phyloP scores from a whole-genome alignment of 75 land plant genomes.

The Pinus albicaulis region DNA sequence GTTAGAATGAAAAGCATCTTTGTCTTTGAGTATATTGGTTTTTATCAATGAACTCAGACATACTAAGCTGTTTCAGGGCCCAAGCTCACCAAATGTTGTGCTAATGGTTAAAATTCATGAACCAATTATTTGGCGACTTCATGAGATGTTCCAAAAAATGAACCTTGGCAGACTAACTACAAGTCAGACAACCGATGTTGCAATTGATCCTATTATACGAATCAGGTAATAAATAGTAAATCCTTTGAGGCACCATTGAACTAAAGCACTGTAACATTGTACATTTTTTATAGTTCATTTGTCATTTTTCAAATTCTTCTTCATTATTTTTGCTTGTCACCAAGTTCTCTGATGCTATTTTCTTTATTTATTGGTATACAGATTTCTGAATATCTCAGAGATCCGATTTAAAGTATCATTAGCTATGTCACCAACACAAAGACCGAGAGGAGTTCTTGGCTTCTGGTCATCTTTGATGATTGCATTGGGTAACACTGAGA shows the following conservation, averaged over 20 bases:
- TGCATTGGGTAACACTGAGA: constrained; percentile 93
- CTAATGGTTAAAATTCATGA: constrained; percentile 92
- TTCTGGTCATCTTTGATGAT: constrained; percentile 98
- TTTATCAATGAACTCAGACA: neutral
- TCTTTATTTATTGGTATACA: constrained; percentile 16
- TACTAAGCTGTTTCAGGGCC: constrained; percentile 47
- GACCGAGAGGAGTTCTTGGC: constrained; percentile 97
- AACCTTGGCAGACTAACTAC: constrained; percentile 55
- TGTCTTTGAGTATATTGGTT: neutral
- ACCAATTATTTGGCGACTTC: constrained; percentile 97
- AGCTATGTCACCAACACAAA: constrained; percentile 94
- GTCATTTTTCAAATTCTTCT: neutral
- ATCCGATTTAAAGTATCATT: constrained; percentile 84
- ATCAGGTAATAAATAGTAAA: constrained; percentile 60
- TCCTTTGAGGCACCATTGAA: neutral
- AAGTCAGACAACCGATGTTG: constrained; percentile 68
- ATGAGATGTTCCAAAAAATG: constrained; percentile 84
- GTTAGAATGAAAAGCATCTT: neutral
- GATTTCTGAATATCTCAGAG: constrained; percentile 89
- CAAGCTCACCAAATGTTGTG: constrained; percentile 58
- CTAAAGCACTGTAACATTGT: neutral
- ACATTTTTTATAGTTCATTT: neutral
- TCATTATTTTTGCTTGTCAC: neutral
- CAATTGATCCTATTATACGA: constrained; percentile 87
- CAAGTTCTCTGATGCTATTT: neutral